phyloP scores from a whole-genome alignment of 345 rosid species.

The Eutrema heterophyllum region DNA sequence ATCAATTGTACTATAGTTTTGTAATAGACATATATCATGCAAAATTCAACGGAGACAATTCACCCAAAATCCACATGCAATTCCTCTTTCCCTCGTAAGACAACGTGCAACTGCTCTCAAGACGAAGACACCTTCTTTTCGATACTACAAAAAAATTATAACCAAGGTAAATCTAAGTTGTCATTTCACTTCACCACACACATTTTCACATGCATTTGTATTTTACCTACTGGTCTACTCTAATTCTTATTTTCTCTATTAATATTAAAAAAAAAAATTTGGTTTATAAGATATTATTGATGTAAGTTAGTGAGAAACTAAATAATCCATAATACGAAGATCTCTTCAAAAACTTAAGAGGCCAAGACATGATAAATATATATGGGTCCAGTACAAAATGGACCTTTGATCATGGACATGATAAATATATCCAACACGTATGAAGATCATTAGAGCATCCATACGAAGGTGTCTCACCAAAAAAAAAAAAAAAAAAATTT shows the following conservation, averaged over 20 bases:
- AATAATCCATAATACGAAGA: not conserved
- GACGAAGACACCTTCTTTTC: constrained; percentile 10
- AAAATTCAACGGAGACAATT: constrained; percentile 10
- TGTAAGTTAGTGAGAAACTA: no score
- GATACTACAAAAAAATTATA: not conserved
- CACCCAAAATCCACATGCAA: constrained; percentile 30
- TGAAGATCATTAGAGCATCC: no score
- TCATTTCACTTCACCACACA: not conserved
- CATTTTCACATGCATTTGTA: constrained; percentile 22
- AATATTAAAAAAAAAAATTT: no score
- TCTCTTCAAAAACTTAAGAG: not conserved
- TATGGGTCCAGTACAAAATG: no score
- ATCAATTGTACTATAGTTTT: not conserved
- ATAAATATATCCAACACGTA: no score
- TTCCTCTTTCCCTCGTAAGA: constrained; percentile 1
- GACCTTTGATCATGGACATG: no score
- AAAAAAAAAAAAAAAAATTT: no score
- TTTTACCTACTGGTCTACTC: constrained; percentile 3
- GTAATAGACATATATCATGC: not conserved
- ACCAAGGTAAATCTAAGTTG: not conserved
- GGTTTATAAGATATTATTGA: no score
- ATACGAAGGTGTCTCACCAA: no score
- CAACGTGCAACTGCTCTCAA: constrained; percentile 24
- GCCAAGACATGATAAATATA: not conserved
- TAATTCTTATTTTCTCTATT: not conserved